Percentiles rank a stretch among this genome's conserved stretches.
phyloP scores from a whole-genome alignment of 768 basidiomycete genomes.

The Tricholoma flavovirens region DNA sequence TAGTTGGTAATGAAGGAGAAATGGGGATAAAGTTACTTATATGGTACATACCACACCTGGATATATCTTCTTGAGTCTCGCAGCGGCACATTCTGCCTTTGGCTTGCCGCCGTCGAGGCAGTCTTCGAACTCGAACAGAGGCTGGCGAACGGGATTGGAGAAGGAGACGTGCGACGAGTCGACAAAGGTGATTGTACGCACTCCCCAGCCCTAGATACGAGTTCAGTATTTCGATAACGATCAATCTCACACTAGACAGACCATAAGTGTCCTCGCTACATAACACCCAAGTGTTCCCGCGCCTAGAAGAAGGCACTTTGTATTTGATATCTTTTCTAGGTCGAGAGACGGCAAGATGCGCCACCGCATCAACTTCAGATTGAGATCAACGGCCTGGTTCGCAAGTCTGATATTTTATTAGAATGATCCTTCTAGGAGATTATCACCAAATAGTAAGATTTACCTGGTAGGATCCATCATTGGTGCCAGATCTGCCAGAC shows the following conservation, averaged over 20 bases:
- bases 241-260: constrained; percentile 23
- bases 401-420: constrained; percentile 54
- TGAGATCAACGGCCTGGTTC: constrained; percentile 95
- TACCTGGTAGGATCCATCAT: constrained; percentile 93
- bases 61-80: constrained; percentile 78
- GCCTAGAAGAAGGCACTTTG: constrained; percentile 82
- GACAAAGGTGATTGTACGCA: constrained; percentile 87
- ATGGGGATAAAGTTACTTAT: background rate
- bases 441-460: background rate
- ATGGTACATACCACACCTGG: constrained; percentile 75
- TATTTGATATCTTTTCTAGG: constrained; percentile 77
- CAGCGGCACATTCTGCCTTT: constrained; percentile 90
- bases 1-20: background rate
- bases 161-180: constrained; percentile 91
- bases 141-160: constrained; percentile 97
- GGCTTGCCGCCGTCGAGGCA: constrained; percentile 89
- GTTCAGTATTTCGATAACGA: background rate
- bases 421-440: background rate
- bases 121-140: constrained; percentile 92
- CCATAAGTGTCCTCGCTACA: constrained; percentile 89
- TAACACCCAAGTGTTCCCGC: constrained; percentile 98
- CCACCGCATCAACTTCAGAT: constrained; percentile 98
- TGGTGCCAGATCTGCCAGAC: constrained; percentile 85
- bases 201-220: constrained; percentile 80
- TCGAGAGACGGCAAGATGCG: constrained; percentile 86